A percentile compares a stretch with the other conserved stretches of the same genome.
phyloP scores from a whole-genome alignment of 345 rosid species.

The Viola odorata region DNA sequence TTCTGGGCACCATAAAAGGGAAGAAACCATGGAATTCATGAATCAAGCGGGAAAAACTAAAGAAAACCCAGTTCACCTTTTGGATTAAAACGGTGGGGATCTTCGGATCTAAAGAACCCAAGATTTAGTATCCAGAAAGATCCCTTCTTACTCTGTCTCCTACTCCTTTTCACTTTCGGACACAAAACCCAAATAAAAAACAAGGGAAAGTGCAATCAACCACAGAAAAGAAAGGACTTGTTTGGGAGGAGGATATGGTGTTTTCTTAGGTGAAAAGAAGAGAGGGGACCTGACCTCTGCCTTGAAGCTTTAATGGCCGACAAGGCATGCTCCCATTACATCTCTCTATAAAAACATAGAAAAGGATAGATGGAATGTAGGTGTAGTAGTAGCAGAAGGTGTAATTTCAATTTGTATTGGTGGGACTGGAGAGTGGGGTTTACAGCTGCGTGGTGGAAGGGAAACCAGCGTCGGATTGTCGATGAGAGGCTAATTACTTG shows the following conservation, averaged over 20 bases:
- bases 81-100: slow-evolving; percentile 20
- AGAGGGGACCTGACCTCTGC: slow-evolving; percentile 35
- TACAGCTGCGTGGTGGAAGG: no score
- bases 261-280: slow-evolving; percentile 16
- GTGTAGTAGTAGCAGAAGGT: no score
- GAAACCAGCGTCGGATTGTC: no score
- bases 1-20: slow-evolving; percentile 18
- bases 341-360: slow-evolving; percentile 19
- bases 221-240: slow-evolving; percentile 6
- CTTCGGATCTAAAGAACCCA: slow-evolving; percentile 19
- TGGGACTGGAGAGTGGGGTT: slow-evolving; percentile 2
- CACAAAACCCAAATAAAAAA: neutral
- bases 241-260: slow-evolving; percentile 11
- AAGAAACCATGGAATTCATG: slow-evolving; percentile 23
- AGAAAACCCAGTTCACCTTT: slow-evolving; percentile 22
- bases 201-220: slow-evolving; percentile 19
- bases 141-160: slow-evolving; percentile 3
- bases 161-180: neutral
- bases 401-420: neutral
- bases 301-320: slow-evolving; percentile 48
- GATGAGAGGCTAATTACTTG: no score
- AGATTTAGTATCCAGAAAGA: slow-evolving; percentile 11
- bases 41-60: slow-evolving; percentile 16
- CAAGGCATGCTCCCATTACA: slow-evolving; percentile 40
- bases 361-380: neutral